Evolutionary conservation across 768 basidiomycete genomes (phyloP), one percentile per base, ranked within the genome.

Genomic region (Pisolithus tinctorius): DNA sequence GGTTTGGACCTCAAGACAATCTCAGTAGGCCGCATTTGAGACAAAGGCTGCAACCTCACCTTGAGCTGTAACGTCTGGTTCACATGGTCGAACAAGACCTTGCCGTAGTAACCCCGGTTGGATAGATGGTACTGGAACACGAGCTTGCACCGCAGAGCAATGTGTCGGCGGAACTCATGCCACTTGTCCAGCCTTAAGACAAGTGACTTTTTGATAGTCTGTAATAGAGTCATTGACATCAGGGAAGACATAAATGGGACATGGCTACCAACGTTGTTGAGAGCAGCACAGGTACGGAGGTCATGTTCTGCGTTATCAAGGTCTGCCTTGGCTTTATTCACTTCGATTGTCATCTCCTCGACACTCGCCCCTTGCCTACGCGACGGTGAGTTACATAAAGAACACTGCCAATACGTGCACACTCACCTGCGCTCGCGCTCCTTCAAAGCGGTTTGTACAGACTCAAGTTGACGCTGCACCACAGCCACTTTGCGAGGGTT

Each of bases 121-220:
- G 83, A 82, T 17, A 96, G 81, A 64, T 94, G 84, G 59, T 77
- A 83, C 17, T 81, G 77, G 72, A 97, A 96, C 38, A 87, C 81
- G 27, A 84, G 73, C 61, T 89, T 84, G 81, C 88, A 88, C 14
- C 90, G 82, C 27, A 92, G 73, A n/a, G 92, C 87, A 56, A 93
- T 93, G 60, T 91, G 86, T 9, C 82, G 77, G 47, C 94, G 81
- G 74, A 94, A 94, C 50, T 88, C 83, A 50, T 88, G 80, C 94
- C 95, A 97, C 59, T 80, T 81, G 16, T 71, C 65, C 49, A 86
- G 67, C 20, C 94, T 89, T 13, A 73, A 62, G 20, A 77, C 66
- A 37, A 93, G 74, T 0, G 92, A 86, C 5, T 74, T 63, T 57
- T 75, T 80, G 45, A 95, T 74, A 25, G 79, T 77, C 91, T 94